Conservation (phyloP, 2,329 filamentous ascomycete species). For the Diplodia scrobiculata region DNA sequence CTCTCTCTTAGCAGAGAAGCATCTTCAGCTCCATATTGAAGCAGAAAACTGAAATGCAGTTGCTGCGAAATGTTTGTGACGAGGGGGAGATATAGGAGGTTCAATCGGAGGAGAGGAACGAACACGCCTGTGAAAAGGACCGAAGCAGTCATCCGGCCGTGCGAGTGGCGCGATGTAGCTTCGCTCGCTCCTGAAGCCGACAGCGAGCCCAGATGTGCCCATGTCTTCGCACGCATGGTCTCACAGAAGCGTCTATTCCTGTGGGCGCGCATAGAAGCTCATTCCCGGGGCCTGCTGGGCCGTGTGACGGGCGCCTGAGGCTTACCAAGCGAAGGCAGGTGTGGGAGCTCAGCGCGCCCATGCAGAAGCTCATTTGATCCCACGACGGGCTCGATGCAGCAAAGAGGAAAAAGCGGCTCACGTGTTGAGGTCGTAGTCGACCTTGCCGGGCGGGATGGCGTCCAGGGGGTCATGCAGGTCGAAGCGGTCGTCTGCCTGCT, state of each 20-base stretch:
- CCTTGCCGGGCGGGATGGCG: slow-evolving; percentile 70
- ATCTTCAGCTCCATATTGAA: neutral
- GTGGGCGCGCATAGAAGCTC: neutral
- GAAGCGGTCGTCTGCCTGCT: slow-evolving; percentile 53
- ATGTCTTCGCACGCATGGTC: neutral
- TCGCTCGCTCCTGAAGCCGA: neutral
- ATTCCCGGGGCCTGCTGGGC: neutral
- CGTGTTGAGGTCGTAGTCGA: slow-evolving; percentile 70
- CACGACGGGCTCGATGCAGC: neutral
- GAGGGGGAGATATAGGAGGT: neutral
- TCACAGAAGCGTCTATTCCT: slow-evolving; percentile 6
- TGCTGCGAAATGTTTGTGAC: neutral
- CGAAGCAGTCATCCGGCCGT: slow-evolving; percentile 1
- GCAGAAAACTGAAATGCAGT: neutral
- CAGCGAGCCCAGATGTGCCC: neutral
- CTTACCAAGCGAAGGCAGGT: slow-evolving; percentile 6
- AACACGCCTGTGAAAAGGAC: neutral
- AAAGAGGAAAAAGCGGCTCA: slow-evolving; percentile 44
- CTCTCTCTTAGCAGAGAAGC: neutral
- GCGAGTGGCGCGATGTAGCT: neutral
- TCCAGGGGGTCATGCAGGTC: slow-evolving; percentile 67
- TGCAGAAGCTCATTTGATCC: slow-evolving; percentile 13
- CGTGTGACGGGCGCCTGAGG: neutral
- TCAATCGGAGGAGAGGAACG: neutral
- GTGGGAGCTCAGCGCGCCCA: neutral